Conservation (phyloP, 805 yeast species). For the Kodamaea nitidulidarum region DNA sequence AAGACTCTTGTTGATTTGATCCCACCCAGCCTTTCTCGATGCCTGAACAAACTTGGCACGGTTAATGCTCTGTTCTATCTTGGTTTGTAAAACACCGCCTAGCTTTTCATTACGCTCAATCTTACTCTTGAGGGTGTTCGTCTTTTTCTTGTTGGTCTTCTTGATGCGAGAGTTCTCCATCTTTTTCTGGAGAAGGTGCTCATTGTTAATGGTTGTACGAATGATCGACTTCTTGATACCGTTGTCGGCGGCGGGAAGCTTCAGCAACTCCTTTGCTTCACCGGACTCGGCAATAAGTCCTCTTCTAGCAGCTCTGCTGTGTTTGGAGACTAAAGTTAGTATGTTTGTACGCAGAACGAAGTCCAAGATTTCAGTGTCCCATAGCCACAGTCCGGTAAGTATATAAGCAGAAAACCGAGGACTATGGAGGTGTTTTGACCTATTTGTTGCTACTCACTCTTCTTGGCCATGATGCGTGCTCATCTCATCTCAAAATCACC, state of each 20-base stretch:
- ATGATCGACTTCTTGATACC: slow-evolving; percentile 62
- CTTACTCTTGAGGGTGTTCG: slow-evolving; percentile 30
- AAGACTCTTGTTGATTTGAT: slow-evolving; percentile 52
- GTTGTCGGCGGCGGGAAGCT: slow-evolving; percentile 54
- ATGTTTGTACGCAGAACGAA: too few species aligned
- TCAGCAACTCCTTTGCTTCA: slow-evolving; percentile 45
- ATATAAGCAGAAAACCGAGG: neutral
- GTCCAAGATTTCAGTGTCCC: too few species aligned
- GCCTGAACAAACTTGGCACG: slow-evolving; percentile 60
- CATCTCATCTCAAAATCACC: slow-evolving; percentile 8
- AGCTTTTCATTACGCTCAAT: slow-evolving; percentile 48
- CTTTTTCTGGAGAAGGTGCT: slow-evolving; percentile 54
- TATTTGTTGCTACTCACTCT: slow-evolving; percentile 24
- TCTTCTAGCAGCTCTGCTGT: slow-evolving; percentile 76
- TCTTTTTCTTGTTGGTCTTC: slow-evolving; percentile 30
- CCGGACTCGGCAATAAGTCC: slow-evolving; percentile 46
- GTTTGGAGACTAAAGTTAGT: slow-evolving; percentile 51
- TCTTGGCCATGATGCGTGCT: slow-evolving; percentile 32
- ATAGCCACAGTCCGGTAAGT: too few species aligned
- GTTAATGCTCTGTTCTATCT: slow-evolving; percentile 60
- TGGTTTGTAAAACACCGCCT: slow-evolving; percentile 54
- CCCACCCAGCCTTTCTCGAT: slow-evolving; percentile 72
- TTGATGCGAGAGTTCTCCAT: slow-evolving; percentile 38
- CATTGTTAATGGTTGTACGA: slow-evolving; percentile 64
- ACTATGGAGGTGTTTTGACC: neutral